Percentiles rank a stretch among this genome's conserved stretches.
Conservation (phyloP, 495 filamentous ascomycete genomes). For the Aspergillus indologenus region DNA sequence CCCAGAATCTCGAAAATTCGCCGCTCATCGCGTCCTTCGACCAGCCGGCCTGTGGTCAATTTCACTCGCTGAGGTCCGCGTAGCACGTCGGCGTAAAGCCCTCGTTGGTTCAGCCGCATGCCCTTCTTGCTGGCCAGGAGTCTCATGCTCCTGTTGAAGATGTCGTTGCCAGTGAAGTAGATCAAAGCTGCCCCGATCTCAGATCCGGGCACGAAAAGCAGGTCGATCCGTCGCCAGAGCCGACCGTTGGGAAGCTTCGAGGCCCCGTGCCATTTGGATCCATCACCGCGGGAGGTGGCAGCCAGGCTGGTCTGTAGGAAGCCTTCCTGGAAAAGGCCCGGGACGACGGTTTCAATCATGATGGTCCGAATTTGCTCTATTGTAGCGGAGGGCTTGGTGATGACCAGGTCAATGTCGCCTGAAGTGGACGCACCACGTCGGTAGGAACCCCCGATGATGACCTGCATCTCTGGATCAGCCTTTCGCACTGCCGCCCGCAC, state of each 20-base stretch:
- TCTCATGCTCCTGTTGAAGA: conserved; percentile 89
- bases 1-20: conserved; percentile 83
- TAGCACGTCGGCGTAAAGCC: conserved; percentile 73
- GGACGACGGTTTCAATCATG: conserved; percentile 63
- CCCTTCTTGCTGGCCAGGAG: conserved; percentile 79
- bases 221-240: conserved; percentile 80
- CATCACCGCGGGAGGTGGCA: conserved; percentile 38
- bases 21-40: conserved; percentile 77
- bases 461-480: conserved; percentile 62
- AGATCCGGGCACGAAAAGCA: conserved; percentile 76
- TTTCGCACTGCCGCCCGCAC: conserved; percentile 59
- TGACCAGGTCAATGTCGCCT: conserved; percentile 82
- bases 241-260: conserved; percentile 57
- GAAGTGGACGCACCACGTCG: conserved; percentile 71
- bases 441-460: conserved; percentile 81
- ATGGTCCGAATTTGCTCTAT: conserved; percentile 57
- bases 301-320: conserved; percentile 61
- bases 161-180: conserved; percentile 96
- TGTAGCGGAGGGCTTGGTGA: conserved; percentile 65
- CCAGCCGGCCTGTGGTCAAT: conserved; percentile 66
- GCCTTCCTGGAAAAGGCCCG: conserved; percentile 51
- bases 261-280: conserved; percentile 87
- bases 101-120: conserved; percentile 83
- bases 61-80: conserved; percentile 57
- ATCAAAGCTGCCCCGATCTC: conserved; percentile 87